Conservation (phyloP, 768 basidiomycete genomes). For the Tephrocybe sp. region DNA sequence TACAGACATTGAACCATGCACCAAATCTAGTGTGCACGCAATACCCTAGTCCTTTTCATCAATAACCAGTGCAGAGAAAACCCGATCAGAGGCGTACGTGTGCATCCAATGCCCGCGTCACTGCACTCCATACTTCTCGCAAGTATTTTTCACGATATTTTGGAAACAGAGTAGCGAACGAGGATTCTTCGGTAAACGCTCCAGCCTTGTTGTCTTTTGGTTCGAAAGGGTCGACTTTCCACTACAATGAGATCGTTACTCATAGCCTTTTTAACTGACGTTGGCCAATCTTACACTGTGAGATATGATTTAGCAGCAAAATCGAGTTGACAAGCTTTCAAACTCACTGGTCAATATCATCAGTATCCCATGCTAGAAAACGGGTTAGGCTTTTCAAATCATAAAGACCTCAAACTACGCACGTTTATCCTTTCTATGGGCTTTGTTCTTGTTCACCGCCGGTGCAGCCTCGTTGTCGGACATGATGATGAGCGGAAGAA, state of each 20-base stretch:
- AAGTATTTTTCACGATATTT: slow-evolving; percentile 98
- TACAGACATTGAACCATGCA: slow-evolving; percentile 98
- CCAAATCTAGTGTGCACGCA: slow-evolving; percentile 88
- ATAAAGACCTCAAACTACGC: slow-evolving; percentile 26
- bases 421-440: slow-evolving; percentile 95
- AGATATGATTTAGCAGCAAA: slow-evolving; percentile 9
- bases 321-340: slow-evolving; percentile 2
- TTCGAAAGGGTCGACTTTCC: slow-evolving; percentile 86
- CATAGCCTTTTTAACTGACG: not conserved
- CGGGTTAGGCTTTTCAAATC: slow-evolving; percentile 11
- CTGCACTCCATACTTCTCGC: slow-evolving; percentile 91
- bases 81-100: slow-evolving; percentile 50
- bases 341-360: slow-evolving; percentile 96
- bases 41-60: slow-evolving; percentile 58
- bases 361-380: slow-evolving; percentile 92
- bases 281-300: slow-evolving; percentile 41
- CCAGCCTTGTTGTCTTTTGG: slow-evolving; percentile 77
- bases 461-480: slow-evolving; percentile 42
- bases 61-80: too few species aligned
- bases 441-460: slow-evolving; percentile 79
- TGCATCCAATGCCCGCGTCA: slow-evolving; percentile 79
- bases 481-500: slow-evolving; percentile 26
- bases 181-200: slow-evolving; percentile 92
- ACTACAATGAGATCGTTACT: slow-evolving; percentile 40
- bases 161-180: slow-evolving; percentile 96